Base-by-base conservation (phyloP, 139 green algal genomes). In the Pseudopediastrum boryanum region DNA sequence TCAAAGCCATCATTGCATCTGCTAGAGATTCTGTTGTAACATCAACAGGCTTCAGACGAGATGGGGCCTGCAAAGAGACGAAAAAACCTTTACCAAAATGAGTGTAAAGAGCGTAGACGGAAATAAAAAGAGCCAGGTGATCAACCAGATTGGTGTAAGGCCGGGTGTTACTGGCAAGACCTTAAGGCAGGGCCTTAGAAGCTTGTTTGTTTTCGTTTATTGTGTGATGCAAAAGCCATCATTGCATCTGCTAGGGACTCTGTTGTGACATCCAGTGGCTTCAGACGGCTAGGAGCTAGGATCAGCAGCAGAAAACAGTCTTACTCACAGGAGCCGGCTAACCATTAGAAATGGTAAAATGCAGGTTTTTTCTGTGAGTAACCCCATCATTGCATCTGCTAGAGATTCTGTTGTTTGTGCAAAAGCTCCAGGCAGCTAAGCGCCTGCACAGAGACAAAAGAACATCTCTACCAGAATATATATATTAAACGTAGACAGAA, bases 11-110 rank as follows among this genome's bases (percentile, higher is more conserved):
- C 7, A 86, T 56, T 2, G 82, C 21, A 3, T 72, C 69, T n/a
- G 90, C 88, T n/a, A 94, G 48, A 23, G 83, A 81, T 46, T 89
- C 82, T 27, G 77, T 56, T 50, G 71, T 77, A 0, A 86, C 81
- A 71, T 94, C 85, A 33, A 94, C 44, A 2, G 85, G 81, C 21
- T 85, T 85, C 67, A 86, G 78, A 3, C 50, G 59, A 13, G 61
- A 51, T 31, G 27, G 75, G 10, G 36, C 71, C 19, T 58, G 48
- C 48, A 58, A 58, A 58, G 19, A 19, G 48, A 19, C 48, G 48
- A 19, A 19, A 19, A 58, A 58, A 19, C 48, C 19, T 58, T 58
- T n/a, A n/a, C n/a, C n/a, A n/a, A n/a, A n/a, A n/a, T n/a, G n/a
- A n/a, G n/a, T n/a, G n/a, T n/a, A n/a, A n/a, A n/a, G n/a, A n/a